Base-by-base conservation (phyloP, 306 rosid species). In the Ochetophila trinervis region DNA sequence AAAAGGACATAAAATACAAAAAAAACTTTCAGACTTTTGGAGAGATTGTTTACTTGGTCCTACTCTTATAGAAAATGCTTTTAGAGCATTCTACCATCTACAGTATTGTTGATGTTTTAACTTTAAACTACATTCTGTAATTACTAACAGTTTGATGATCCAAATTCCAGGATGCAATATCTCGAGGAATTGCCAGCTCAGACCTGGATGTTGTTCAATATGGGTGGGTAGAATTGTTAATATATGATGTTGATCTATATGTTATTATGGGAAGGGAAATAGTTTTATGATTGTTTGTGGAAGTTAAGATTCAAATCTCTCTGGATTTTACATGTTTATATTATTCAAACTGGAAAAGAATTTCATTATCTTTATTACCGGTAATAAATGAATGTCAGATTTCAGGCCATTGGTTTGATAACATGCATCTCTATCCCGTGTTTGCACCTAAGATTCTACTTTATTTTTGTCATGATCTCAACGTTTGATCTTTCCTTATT, bases 171-270 rank as follows among this genome's bases (percentile, higher is more conserved):
- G 89, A 84, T 84, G 95, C 95, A 24, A 74, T 87, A 78, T 87
- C 97, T 36, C 88, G 74, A 60, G 98, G 98, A 66, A 87, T 93
- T 58, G 74, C 78, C 30, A 74, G 87, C 67, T 85, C 95, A 60
- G 98, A 89, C 37, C 57, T 89, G 72, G 91, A 86, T 77, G 95
- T 93, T 74, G 79, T 93, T 79, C 96, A 84, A 35, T 93, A 93
- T 52, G 98, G 98, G 98, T 93, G 75, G 57, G 96, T 84, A 72
- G 56, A 64, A 24, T 35, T 13, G 53, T 57, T 30, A 53, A 51
- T 19, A 19, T 48, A 21, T 73, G 50, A 19, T 44, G 35, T 53
- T 47, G 23, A 21, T 62, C 45, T 17, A 60, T 21, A 27, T 47
- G 53, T 57, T 72, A 62, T 30, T 60, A 63, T 65, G 67, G 62